Evolutionary conservation across 2,329 filamentous ascomycete species (phyloP).

Genomic region (Arthrinium puccinioides): DNA sequence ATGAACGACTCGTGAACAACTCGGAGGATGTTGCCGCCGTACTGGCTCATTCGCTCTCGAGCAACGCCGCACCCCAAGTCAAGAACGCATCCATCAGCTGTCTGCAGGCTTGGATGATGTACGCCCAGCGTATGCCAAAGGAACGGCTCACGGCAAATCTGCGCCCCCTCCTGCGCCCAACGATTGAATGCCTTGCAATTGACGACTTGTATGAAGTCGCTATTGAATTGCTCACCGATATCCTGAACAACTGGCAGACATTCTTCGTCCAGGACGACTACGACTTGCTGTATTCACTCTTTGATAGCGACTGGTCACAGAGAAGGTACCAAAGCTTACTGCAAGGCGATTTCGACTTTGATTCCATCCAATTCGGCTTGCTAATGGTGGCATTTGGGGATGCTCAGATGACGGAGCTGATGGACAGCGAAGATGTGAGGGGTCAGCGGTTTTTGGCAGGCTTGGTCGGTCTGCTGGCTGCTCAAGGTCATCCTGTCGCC

Average conservation of each 20-base stretch:
- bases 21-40: constrained; percentile 41
- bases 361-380: constrained; percentile 57
- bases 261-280: constrained; percentile 57
- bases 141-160: constrained; percentile 52
- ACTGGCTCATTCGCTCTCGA: constrained; percentile 30
- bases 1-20: constrained; percentile 44
- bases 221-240: constrained; percentile 58
- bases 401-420: constrained; percentile 53
- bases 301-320: constrained; percentile 53
- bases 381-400: constrained; percentile 64
- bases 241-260: constrained; percentile 55
- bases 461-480: constrained; percentile 58
- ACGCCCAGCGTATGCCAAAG: constrained; percentile 57
- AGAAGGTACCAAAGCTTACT: constrained; percentile 47
- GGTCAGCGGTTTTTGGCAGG: constrained; percentile 47
- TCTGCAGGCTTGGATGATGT: constrained; percentile 66
- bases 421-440: constrained; percentile 42
- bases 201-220: constrained; percentile 52
- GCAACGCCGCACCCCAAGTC: constrained; percentile 13
- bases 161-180: constrained; percentile 49
- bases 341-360: constrained; percentile 55
- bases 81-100: constrained; percentile 52
- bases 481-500: constrained; percentile 58
- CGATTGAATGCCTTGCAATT: constrained; percentile 53
- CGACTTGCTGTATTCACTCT: constrained; percentile 47